Conservation (phyloP, 176 grass and related monocot genomes). For the Aegilops speltoides region DNA sequence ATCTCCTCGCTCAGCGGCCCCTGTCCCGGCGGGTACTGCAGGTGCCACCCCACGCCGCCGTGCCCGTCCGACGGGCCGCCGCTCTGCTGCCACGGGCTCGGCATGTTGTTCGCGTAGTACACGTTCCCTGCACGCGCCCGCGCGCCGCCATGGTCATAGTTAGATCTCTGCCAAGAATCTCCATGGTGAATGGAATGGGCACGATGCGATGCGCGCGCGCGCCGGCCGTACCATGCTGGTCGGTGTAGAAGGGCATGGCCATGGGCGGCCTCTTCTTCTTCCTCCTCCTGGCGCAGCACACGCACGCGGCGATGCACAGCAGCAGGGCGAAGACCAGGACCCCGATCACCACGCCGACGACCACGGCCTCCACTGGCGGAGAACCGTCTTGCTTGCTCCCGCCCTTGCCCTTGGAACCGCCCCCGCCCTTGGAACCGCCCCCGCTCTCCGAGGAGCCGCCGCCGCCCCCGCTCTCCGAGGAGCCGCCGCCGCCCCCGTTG, state of each 20-base stretch:
- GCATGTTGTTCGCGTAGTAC: constrained; percentile 52
- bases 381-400: not conserved
- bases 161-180: not conserved
- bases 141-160: not conserved
- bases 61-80: constrained; percentile 27
- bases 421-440: not conserved
- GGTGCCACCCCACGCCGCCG: constrained; percentile 24
- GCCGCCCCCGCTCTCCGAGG: not conserved
- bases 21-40: constrained; percentile 17
- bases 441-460: not conserved
- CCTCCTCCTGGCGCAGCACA: constrained; percentile 51
- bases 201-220: not conserved
- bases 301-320: constrained; percentile 41
- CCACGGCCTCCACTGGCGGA: not conserved
- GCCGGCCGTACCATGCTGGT: constrained; percentile 36
- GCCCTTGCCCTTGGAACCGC: constrained; percentile 22
- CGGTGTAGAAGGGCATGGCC: constrained; percentile 51
- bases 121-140: constrained; percentile 39
- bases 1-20: constrained; percentile 46
- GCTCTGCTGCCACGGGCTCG: constrained; percentile 50
- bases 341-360: constrained; percentile 43
- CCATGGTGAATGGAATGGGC: not conserved
- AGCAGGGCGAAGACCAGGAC: constrained; percentile 37
- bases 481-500: not conserved
- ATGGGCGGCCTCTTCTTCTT: constrained; percentile 43